phyloP scores from a whole-genome alignment of 1,139 yeast species.

The Pichia sp. region DNA sequence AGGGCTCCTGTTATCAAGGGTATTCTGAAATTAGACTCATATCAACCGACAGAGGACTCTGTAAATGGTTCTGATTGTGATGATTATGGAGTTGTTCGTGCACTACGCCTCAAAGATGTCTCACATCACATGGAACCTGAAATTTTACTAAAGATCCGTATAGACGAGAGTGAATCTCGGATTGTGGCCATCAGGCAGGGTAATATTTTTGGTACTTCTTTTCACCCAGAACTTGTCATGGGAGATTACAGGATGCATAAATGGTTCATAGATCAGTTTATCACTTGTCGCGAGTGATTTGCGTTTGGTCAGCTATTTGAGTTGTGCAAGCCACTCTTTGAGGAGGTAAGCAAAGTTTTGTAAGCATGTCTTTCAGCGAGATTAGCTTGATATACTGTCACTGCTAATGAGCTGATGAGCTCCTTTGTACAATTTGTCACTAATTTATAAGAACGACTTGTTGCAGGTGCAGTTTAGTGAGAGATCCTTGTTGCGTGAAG shows the following conservation, averaged over 20 bases:
- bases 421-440: no score
- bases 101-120: conserved; percentile 10
- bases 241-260: conserved; percentile 59
- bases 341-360: no score
- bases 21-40: no score
- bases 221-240: conserved; percentile 70
- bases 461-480: no score
- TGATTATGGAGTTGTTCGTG: conserved; percentile 1
- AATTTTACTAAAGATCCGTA: conserved; percentile 40
- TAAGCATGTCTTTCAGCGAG: no score
- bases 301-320: no score
- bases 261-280: conserved; percentile 62
- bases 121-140: conserved; percentile 35
- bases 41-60: background rate
- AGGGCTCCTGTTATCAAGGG: conserved; percentile 70
- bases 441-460: no score
- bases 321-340: no score
- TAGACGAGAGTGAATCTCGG: conserved; percentile 31
- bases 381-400: no score
- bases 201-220: conserved; percentile 65
- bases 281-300: background rate
- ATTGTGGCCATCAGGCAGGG: conserved; percentile 77
- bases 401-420: no score
- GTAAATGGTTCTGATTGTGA: background rate
- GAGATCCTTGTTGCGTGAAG: no score